A percentile compares a stretch with the other conserved stretches of the same genome.
These are phyloP conservation scores for Elsinoe perseae DNA, from an alignment of 2,329 filamentous ascomycete species.

Conservation along the genomic window DNA sequence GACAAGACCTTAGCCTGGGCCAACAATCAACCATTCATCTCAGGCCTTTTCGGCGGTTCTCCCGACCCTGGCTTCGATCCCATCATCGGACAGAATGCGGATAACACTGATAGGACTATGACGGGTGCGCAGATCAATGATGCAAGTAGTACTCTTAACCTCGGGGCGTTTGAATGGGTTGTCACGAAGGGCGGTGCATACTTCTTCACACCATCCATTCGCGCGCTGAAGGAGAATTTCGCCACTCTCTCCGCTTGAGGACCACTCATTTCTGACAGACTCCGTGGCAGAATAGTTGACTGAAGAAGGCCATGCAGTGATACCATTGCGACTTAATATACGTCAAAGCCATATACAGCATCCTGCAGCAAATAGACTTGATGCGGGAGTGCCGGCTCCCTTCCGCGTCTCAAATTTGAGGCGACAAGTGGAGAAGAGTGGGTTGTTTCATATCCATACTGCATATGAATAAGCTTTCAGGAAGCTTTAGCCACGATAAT, in stretches of 20 bases:
- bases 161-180: constrained; percentile 29
- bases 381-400: not conserved
- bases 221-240: constrained; percentile 17
- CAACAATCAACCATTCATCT: constrained; percentile 25
- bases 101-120: constrained; percentile 21
- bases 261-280: too few relatives aligned
- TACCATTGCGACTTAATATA: too few relatives aligned
- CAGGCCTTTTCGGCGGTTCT: constrained; percentile 15
- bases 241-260: not conserved
- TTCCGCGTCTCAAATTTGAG: not conserved
- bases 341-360: too few relatives aligned
- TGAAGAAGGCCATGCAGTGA: too few relatives aligned
- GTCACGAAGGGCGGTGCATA: constrained; percentile 40
- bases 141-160: constrained; percentile 17
- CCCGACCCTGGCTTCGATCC: constrained; percentile 31
- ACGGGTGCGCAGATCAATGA: constrained; percentile 21
- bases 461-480: not conserved
- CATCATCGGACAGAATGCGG: constrained; percentile 27
- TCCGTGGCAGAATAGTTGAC: too few relatives aligned
- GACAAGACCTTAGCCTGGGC: constrained; percentile 18
- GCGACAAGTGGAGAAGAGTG: not conserved
- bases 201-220: constrained; percentile 40
- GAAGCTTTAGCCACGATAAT: not conserved
- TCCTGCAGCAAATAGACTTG: too few relatives aligned
- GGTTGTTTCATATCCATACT: not conserved